These are phyloP conservation scores for Allomyces macrogynus DNA, from an alignment of 192 early-diverging fungal genomes.

Conservation along the genomic window DNA sequence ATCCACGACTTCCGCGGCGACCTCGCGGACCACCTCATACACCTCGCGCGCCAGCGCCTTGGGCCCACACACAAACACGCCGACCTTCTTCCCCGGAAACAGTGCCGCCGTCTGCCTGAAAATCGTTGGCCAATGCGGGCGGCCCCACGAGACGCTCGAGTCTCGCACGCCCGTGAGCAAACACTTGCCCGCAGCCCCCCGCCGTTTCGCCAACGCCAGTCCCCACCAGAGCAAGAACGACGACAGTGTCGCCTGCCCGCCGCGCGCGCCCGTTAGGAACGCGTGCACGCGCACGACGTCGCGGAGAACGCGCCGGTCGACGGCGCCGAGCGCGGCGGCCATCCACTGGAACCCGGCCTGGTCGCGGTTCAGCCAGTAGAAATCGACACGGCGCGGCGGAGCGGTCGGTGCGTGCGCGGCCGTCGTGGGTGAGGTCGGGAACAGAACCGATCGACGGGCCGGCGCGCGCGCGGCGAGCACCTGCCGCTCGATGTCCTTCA, in stretches of 20 bases:
- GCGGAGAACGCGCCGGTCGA: conserved; percentile 37
- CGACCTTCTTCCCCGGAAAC: conserved; percentile 39
- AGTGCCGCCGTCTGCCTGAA: conserved; percentile 19
- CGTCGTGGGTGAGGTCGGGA: conserved; percentile 55
- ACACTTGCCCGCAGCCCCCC: conserved; percentile 17
- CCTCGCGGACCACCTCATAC: not conserved
- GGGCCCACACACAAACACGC: conserved; percentile 62
- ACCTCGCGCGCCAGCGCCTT: not conserved
- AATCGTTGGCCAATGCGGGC: conserved; percentile 22
- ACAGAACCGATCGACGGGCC: conserved; percentile 36
- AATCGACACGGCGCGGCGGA: not conserved
- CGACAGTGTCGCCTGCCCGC: conserved; percentile 31
- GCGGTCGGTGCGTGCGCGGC: not conserved
- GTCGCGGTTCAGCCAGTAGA: conserved; percentile 1
- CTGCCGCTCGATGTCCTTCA: conserved; percentile 53
- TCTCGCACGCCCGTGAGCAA: conserved; percentile 23
- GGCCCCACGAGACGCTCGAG: conserved; percentile 18
- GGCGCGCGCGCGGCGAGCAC: conserved; percentile 31
- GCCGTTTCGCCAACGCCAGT: conserved; percentile 29
- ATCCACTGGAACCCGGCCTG: conserved; percentile 52
- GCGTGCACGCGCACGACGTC: conserved; percentile 45
- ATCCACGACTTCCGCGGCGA: not conserved
- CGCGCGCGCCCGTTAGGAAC: conserved; percentile 44
- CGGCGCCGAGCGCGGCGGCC: conserved; percentile 43
- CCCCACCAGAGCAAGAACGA: not conserved